Base-by-base conservation (phyloP, 306 rosid species). In the Pyrus pyrifolia region DNA sequence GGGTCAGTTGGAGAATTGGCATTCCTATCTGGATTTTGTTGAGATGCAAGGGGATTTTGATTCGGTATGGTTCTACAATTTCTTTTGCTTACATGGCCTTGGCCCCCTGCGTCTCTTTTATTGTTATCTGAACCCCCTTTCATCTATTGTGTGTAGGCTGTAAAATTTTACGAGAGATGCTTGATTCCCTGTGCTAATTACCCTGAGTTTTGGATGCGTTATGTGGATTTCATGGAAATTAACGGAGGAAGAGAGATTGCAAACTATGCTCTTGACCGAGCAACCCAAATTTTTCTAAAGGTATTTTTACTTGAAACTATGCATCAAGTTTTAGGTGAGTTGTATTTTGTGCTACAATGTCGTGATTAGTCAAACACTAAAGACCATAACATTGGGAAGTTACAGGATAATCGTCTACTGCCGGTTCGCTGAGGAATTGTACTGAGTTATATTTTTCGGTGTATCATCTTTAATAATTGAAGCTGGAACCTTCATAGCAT, bases 171-270 rank as follows among this genome's bases (percentile, higher is more conserved):
- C 66, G 98, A 94, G 83, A 90, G 96, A 79, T 94, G 96, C 84
- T 89, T 94, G 89, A 90, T 91, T 85, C 88, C 87, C 8, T 94
- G 98, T 83, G 97, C 97, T 71, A 85, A 85, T 84, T 94, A 91
- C 84, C 96, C 93, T 68, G 98, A 94, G 75, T 91, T 86, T 76
- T 94, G 98, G 98, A 90, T 91, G 90, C 97, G 97, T 72, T 94
- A 87, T 61, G 96, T 83, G 83, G 93, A 90, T 65, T 94, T 90
- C 80, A 74, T 90, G 96, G 97, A 94, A 84, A 77, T 84, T 55
- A 94, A 90, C 77, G 98, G 98, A 73, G 98, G 96, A 86, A 83
- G 98, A 88, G 98, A 94, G 84, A 82, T 94, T 70, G 93, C 98
- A 77, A 90, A 82, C 80, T 82, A 80, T 83, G 89, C 97, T 80